Evolutionary conservation across 1,284 basidiomycete genomes (phyloP).

Genomic region (Exobasidium cylindrosporum): DNA sequence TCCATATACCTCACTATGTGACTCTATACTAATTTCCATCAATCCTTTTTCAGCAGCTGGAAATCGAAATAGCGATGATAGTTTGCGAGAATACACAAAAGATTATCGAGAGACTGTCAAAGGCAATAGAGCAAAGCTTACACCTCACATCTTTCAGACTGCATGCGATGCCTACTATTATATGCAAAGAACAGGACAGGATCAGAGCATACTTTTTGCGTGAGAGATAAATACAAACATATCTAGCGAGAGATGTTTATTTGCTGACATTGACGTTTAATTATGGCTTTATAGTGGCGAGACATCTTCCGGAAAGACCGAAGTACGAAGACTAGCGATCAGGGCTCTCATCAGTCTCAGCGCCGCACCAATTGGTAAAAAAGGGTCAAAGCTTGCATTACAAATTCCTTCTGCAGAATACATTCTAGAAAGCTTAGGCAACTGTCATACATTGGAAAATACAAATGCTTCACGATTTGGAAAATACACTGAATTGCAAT

Average conservation of each 20-base stretch:
- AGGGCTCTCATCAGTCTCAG: constrained; percentile 84
- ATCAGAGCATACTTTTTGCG: constrained; percentile 69
- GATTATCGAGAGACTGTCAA: constrained; percentile 46
- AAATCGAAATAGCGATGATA: constrained; percentile 49
- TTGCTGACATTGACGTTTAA: neutral
- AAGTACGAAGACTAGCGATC: constrained; percentile 82
- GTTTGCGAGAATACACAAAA: constrained; percentile 43
- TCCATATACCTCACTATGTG: constrained; percentile 48
- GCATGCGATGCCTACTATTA: constrained; percentile 92
- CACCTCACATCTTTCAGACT: constrained; percentile 82
- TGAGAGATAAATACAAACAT: too few species aligned
- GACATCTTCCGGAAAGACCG: constrained; percentile 88
- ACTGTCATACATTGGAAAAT: constrained; percentile 58
- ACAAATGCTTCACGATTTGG: constrained; percentile 57
- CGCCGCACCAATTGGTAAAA: constrained; percentile 84
- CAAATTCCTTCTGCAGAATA: constrained; percentile 85
- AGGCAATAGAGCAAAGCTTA: constrained; percentile 54
- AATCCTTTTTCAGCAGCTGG: constrained; percentile 49
- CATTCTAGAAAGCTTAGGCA: constrained; percentile 89
- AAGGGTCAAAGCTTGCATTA: constrained; percentile 61
- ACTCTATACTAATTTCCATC: constrained; percentile 47
- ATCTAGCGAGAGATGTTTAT: too few species aligned
- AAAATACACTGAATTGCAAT: constrained; percentile 58
- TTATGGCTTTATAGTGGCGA: constrained; percentile 70
- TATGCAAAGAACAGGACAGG: constrained; percentile 88